A percentile compares a stretch with the other conserved stretches of the same genome.
These are phyloP conservation scores for Gaeumannomyces sp. DNA, from an alignment of 2,329 filamentous ascomycete genomes.

Conservation along the genomic window DNA sequence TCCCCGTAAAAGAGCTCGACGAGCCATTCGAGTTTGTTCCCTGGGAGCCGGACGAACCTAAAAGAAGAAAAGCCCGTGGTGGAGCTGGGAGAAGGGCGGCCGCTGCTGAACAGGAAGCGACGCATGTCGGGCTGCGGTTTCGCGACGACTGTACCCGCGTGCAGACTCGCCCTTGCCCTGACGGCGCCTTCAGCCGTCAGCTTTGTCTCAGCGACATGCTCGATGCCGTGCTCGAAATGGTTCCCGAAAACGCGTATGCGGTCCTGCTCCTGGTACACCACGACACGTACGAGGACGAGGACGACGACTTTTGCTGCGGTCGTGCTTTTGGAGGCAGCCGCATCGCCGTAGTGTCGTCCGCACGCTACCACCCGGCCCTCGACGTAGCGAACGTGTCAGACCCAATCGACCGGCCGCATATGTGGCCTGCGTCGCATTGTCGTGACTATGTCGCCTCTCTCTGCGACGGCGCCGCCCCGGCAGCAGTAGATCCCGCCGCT, in stretches of 20 bases:
- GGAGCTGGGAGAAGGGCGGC: neutral
- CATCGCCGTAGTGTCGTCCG: constrained; percentile 54
- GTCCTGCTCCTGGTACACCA: constrained; percentile 51
- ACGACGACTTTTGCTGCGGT: constrained; percentile 62
- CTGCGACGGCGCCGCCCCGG: constrained; percentile 20
- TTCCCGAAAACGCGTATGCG: constrained; percentile 54
- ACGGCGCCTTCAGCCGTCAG: constrained; percentile 41
- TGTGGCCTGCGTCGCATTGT: constrained; percentile 62
- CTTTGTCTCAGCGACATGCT: constrained; percentile 57
- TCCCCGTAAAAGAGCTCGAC: constrained; percentile 41
- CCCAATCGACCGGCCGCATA: constrained; percentile 41
- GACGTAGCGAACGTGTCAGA: constrained; percentile 22
- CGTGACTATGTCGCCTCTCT: constrained; percentile 37
- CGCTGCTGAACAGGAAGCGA: neutral
- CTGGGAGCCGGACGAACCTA: constrained; percentile 33
- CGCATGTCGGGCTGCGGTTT: constrained; percentile 37
- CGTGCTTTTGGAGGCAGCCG: constrained; percentile 59
- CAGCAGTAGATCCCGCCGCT: neutral
- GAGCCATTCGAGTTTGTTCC: constrained; percentile 35
- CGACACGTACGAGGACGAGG: constrained; percentile 60
- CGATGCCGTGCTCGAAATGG: constrained; percentile 44
- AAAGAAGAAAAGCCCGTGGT: constrained; percentile 20
- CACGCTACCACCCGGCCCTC: constrained; percentile 53
- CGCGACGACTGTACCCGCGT: constrained; percentile 38
- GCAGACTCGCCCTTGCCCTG: constrained; percentile 40